phyloP scores from a whole-genome alignment of 352 stramenopile genomes.

The Sclerospora graminicola region DNA sequence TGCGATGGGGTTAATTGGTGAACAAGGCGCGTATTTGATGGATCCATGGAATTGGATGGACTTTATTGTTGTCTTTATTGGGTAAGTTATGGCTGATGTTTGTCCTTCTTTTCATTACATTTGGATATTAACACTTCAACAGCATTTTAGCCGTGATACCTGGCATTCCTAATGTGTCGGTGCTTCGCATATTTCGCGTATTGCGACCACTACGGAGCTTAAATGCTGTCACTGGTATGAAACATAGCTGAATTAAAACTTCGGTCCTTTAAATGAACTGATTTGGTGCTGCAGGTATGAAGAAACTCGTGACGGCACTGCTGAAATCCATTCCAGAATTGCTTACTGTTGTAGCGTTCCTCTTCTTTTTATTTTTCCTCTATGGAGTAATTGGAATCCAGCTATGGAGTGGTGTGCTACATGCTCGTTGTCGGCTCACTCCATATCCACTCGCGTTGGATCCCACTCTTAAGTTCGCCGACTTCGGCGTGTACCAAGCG shows the following conservation, averaged over 20 bases:
- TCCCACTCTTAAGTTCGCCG: no score
- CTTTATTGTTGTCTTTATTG: slow-evolving; percentile 83
- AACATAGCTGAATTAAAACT: not conserved
- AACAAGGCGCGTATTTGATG: slow-evolving; percentile 68
- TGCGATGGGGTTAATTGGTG: slow-evolving; percentile 65
- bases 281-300: slow-evolving; percentile 35
- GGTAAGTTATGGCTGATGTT: slow-evolving; percentile 23
- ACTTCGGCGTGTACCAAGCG: no score
- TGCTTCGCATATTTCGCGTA: slow-evolving; percentile 49
- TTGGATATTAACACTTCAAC: not conserved
- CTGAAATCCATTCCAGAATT: no score
- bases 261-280: not conserved
- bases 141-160: slow-evolving; percentile 55
- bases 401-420: no score
- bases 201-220: slow-evolving; percentile 46
- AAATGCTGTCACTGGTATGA: slow-evolving; percentile 46
- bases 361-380: no score
- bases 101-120: not conserved
- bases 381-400: no score
- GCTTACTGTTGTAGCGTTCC: no score
- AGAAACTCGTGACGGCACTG: slow-evolving; percentile 49
- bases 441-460: no score
- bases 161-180: slow-evolving; percentile 55
- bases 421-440: no score
- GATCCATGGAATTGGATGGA: slow-evolving; percentile 88